A percentile compares a stretch with the other conserved stretches of the same genome.
Conservation (phyloP, 139 green algal species). For the Chlorella sp. region DNA sequence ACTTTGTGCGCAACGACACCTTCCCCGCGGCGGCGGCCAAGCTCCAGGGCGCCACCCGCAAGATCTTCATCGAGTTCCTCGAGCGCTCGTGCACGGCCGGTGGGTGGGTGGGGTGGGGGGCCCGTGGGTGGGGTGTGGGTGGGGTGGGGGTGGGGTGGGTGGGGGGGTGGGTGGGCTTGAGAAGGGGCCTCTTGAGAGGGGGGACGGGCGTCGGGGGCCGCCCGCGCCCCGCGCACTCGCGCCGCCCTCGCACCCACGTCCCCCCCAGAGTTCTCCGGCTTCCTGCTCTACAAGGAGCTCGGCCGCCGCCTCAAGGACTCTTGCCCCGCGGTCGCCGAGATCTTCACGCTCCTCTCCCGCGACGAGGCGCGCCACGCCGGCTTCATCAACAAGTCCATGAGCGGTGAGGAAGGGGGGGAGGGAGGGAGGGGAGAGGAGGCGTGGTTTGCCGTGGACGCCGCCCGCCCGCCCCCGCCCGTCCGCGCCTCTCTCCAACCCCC, state of each 20-base stretch:
- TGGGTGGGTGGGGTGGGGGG: background rate
- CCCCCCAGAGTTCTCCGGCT: slow-evolving; percentile 92
- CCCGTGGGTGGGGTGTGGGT: no score
- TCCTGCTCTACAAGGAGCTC: slow-evolving; percentile 99
- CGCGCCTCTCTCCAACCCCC: background rate
- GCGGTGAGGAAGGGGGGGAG: background rate
- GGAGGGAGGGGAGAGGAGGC: background rate
- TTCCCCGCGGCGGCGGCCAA: slow-evolving; percentile 94
- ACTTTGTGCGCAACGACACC: slow-evolving; percentile 97
- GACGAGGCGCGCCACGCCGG: slow-evolving; percentile 98
- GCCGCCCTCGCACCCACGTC: no score
- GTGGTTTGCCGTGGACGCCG: background rate
- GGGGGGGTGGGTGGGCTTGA: no score
- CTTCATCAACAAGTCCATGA: slow-evolving; percentile 98
- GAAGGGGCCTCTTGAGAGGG: no score
- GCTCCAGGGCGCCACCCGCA: slow-evolving; percentile 80
- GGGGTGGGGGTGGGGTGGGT: no score
- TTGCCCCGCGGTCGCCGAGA: slow-evolving; percentile 91
- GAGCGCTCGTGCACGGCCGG: slow-evolving; percentile 97
- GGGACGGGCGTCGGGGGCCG: no score
- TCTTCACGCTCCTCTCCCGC: slow-evolving; percentile 98
- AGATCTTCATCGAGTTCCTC: slow-evolving; percentile 99
- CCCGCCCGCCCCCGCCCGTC: background rate
- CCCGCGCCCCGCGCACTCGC: background rate
- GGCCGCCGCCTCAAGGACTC: slow-evolving; percentile 94